Conservation (phyloP, 2,329 filamentous ascomycete genomes). For the Teratosphaeria destructans region DNA sequence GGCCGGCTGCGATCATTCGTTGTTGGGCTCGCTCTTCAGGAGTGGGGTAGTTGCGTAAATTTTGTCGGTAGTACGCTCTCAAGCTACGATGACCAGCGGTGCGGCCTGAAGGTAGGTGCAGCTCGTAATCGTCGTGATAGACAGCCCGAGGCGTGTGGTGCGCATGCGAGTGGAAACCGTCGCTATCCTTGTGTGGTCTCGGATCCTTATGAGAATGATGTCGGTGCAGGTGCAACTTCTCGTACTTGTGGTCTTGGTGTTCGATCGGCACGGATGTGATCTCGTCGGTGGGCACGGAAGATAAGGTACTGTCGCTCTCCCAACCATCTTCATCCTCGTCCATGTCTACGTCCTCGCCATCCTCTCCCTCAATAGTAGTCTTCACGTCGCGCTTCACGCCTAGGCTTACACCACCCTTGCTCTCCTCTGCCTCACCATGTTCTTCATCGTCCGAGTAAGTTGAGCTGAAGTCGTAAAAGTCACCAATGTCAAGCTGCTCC, state of each 20-base stretch:
- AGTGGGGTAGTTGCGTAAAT: constrained; percentile 74
- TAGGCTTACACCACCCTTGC: constrained; percentile 55
- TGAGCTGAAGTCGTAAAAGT: constrained; percentile 93
- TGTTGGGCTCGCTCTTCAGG: constrained; percentile 63
- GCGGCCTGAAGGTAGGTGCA: constrained; percentile 82
- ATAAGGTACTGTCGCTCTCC: constrained; percentile 84
- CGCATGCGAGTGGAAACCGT: constrained; percentile 74
- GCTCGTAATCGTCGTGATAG: constrained; percentile 85
- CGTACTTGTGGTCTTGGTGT: constrained; percentile 58
- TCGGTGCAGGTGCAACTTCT: constrained; percentile 59
- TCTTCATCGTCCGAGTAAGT: constrained; percentile 76
- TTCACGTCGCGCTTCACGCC: constrained; percentile 48
- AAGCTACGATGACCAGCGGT: constrained; percentile 84
- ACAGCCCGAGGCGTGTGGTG: constrained; percentile 63
- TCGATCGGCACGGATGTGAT: constrained; percentile 71
- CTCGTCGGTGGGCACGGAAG: constrained; percentile 77
- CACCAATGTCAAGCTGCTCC: constrained; percentile 86
- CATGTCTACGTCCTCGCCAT: constrained; percentile 44
- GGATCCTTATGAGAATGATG: constrained; percentile 64
- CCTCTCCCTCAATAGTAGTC: constrained; percentile 34
- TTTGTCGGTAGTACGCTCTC: constrained; percentile 84
- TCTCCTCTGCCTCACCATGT: constrained; percentile 41
- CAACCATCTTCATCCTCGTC: constrained; percentile 62
- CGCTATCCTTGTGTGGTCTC: constrained; percentile 60
- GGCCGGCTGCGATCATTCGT: constrained; percentile 45